Base-by-base conservation (phyloP, 345 rosid species). In the Corchorus capsularis region DNA sequence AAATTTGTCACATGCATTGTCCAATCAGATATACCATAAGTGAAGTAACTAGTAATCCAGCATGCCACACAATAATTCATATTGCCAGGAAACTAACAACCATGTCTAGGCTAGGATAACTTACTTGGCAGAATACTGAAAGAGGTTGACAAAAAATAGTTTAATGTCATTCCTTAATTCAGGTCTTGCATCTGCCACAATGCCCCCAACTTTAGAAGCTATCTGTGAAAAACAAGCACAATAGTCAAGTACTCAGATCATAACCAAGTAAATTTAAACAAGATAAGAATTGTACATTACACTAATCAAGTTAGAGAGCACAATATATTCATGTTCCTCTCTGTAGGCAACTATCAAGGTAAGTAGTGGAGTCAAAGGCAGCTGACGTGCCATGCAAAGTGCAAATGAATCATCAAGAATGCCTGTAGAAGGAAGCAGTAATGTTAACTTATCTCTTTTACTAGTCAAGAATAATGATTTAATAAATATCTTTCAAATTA, bases 391-490 rank as follows among this genome's bases (percentile, higher is more conserved):
- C 97, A 91, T 93, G 73, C 89, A 92, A 77, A 96, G 97, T 73
- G 98, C 97, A 78, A 87, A 96, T 3, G 92, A 84, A 81, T 96
- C 98, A 69, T 96, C 98, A 93, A 96, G 85, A 81, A 96, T 78
- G 63, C 99, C 99, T 96, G 85, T 66, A 12, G 69, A 71, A 27
- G 72, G 37, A 70, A 78, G 39, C 52, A 39, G 65, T 43, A n/a
- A 63, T 49, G 37, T 79, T 65, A 84, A 69, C 69, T 50, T 56
- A 19, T 65, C 64, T 32, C 66, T 63, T 55, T 39, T 27, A 27
- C 64, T 41, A 63, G 19, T 69, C 69, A 74, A 71, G 59, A 71
- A 39, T 14, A 41, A 60, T 7, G 76, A n/a, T 15, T 27, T 43
- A 50, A 61, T 41, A 53, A 64, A 78, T 27, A 35, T 22, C 1